Conservation (phyloP, 2,329 filamentous ascomycete genomes). For the Incumbomyces delicatus region DNA sequence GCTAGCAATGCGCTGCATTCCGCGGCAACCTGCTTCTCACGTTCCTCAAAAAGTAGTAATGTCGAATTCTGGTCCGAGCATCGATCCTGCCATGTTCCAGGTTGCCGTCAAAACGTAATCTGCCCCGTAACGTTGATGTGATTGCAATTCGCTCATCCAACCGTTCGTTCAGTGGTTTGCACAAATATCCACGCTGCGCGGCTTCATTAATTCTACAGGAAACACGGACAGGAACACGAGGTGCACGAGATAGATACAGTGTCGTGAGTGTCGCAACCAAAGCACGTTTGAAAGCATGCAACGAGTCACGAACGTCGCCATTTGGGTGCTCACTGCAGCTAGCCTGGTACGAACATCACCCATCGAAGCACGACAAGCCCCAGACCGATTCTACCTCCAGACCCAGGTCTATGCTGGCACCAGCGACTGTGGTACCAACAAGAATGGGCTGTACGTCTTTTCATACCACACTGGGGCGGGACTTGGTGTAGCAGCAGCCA, state of each 20-base stretch:
- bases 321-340: constrained; percentile 5
- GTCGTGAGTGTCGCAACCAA: too few species aligned
- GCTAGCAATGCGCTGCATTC: background rate
- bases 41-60: too few species aligned
- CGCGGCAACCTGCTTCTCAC: background rate
- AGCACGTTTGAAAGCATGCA: constrained; percentile 12
- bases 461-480: constrained; percentile 21
- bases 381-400: constrained; percentile 15
- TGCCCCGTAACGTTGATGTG: too few species aligned
- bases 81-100: too few species aligned
- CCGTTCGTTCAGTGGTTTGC: too few species aligned
- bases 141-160: too few species aligned
- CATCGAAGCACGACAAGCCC: constrained; percentile 13
- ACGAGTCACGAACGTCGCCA: constrained; percentile 9
- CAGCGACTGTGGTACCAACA: constrained; percentile 16
- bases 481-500: constrained; percentile 16
- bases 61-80: too few species aligned
- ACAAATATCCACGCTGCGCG: too few species aligned
- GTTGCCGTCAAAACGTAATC: too few species aligned
- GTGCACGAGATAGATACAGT: too few species aligned
- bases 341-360: constrained; percentile 10
- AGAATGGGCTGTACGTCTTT: constrained; percentile 17
- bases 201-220: too few species aligned
- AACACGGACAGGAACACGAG: too few species aligned
- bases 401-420: constrained; percentile 14